phyloP scores from a whole-genome alignment of 768 basidiomycete species.

The Russula foetens region DNA sequence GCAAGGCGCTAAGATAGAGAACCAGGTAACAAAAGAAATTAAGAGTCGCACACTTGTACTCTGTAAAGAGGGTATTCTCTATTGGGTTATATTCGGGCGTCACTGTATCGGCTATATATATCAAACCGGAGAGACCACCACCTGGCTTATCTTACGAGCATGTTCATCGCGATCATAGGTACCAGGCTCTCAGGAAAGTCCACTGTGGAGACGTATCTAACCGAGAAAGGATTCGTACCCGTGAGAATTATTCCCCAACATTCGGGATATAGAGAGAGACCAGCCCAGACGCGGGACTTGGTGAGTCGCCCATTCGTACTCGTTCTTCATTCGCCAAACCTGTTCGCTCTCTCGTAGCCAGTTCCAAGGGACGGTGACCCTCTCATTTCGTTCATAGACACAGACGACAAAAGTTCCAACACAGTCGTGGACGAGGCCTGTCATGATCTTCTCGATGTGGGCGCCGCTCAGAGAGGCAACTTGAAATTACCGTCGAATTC shows the following conservation, averaged over 20 bases:
- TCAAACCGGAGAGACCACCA: background rate
- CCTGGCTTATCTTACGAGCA: slow-evolving; percentile 22
- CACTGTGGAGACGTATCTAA: slow-evolving; percentile 19
- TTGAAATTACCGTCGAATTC: slow-evolving; percentile 9
- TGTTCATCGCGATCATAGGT: slow-evolving; percentile 66
- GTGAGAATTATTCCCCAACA: slow-evolving; percentile 1
- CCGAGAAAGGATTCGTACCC: slow-evolving; percentile 16
- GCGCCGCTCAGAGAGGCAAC: background rate
- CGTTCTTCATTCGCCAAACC: background rate
- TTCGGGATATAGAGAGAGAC: background rate
- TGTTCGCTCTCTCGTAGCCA: background rate
- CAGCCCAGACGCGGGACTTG: background rate
- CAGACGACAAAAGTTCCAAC: background rate
- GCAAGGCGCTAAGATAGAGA: no score
- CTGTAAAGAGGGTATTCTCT: background rate
- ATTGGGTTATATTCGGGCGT: background rate
- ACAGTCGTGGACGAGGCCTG: background rate
- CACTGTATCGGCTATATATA: background rate
- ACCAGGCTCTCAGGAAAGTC: slow-evolving; percentile 45
- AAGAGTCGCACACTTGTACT: no score
- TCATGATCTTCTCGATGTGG: background rate
- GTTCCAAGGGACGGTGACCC: background rate
- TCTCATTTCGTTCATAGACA: slow-evolving; percentile 7
- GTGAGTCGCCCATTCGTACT: background rate
- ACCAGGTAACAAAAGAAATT: no score